Base-by-base conservation (phyloP, 306 rosid genomes). In the Rosa persica region DNA sequence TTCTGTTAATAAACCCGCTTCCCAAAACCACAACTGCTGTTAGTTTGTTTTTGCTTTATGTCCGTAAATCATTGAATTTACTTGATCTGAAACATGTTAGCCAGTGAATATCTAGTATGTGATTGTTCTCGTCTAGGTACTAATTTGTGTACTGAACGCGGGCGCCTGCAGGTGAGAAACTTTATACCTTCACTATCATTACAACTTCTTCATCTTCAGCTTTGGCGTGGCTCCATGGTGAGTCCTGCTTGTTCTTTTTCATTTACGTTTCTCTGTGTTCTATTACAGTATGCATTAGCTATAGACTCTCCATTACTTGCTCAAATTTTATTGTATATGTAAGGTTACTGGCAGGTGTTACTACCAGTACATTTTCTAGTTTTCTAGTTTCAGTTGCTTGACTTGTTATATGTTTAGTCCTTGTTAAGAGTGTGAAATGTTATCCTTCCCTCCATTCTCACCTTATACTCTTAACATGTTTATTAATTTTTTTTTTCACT, bases 201-300 rank as follows among this genome's bases (percentile, higher is more conserved):
- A 92, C 98, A 0, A 85, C 93, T 62, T 83, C 95, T 72, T 91
- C 98, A 71, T 91, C 98, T 71, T 83, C 97, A 73, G 86, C 97
- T 74, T 85, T 95, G 70, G 81, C 79, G 82, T 91, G 98, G 97
- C 79, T 95, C 85, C 99, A 91, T 83, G 98, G 98, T 92, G 78
- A 87, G 93, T 85, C 73, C 30, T 67, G 52, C 44, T 74, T 60
- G 36, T 48, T 78, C 46, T 36, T n/a, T 38, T 69, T 60, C 20
- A 54, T 75, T 10, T 49, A 52, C 49, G 16, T 43, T 68, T 3
- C 7, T 54, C 7, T 54, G 10, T 61, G 4, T 78, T 38, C 8
- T 43, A 46, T 20, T 67, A 51, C 67, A 58, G 20, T 39, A 5
- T 9, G 36, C 36, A 30, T 30, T 30, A 30, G 15, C 10, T 23